phyloP scores from a whole-genome alignment of 2,329 filamentous ascomycete genomes.

The Neonectria hederae region DNA sequence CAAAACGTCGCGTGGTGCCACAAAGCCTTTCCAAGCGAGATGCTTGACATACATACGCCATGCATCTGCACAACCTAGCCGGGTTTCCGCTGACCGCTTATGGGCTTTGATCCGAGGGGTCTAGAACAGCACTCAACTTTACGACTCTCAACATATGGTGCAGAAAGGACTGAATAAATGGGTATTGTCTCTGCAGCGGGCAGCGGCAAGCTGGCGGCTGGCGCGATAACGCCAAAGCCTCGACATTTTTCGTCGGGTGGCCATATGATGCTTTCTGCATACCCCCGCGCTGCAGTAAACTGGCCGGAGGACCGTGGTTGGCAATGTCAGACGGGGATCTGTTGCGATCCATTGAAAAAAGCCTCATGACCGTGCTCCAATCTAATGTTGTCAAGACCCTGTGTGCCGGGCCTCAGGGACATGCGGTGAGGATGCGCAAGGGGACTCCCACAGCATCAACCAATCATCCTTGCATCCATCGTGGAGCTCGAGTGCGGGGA shows the following conservation, averaged over 20 bases:
- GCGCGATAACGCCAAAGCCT: constrained; percentile 18
- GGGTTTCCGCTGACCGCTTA: constrained; percentile 10
- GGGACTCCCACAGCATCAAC: constrained; percentile 28
- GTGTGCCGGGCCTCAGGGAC: constrained; percentile 28
- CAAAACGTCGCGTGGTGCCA: constrained; percentile 14
- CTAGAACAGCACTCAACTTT: constrained; percentile 3
- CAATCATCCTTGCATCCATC: constrained; percentile 35
- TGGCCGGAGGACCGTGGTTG: constrained; percentile 9
- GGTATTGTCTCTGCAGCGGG: constrained; percentile 7
- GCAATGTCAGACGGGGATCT: constrained; percentile 14
- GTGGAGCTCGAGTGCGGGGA: constrained; percentile 41
- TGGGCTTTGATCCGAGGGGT: not conserved
- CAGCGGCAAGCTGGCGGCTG: not conserved
- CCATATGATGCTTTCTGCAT: constrained; percentile 26
- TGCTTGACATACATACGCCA: constrained; percentile 26
- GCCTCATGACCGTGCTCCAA: constrained; percentile 29
- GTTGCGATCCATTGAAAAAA: constrained; percentile 31
- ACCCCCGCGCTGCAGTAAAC: constrained; percentile 21
- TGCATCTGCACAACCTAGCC: constrained; percentile 26
- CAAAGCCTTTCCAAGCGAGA: constrained; percentile 12
- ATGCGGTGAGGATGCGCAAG: constrained; percentile 39
- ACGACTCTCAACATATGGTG: constrained; percentile 8
- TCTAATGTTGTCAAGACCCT: constrained; percentile 24
- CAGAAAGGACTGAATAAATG: constrained; percentile 1
- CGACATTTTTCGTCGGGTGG: not conserved